These are phyloP conservation scores for Diaporthe sp. DNA, from an alignment of 2,329 filamentous ascomycete genomes.

Conservation along the genomic window DNA sequence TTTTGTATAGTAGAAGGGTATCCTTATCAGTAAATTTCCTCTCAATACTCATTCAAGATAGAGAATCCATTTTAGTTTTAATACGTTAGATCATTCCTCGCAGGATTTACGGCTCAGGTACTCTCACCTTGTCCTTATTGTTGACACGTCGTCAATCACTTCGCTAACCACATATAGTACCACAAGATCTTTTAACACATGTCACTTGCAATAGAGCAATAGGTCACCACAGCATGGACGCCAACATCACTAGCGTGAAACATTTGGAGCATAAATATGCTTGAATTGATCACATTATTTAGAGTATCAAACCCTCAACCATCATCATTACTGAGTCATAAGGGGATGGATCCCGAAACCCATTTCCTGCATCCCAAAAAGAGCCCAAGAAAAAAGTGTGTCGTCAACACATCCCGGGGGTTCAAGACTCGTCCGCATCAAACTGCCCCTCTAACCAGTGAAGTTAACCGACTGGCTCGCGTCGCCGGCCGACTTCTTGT, in stretches of 20 bases:
- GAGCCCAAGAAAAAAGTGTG: neutral
- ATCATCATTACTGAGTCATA: conserved; percentile 29
- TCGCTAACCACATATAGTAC: neutral
- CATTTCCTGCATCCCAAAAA: no score
- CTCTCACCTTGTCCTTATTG: neutral
- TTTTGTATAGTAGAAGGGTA: neutral
- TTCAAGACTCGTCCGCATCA: neutral
- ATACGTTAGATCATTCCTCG: neutral
- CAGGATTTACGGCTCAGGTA: neutral
- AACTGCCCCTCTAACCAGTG: conserved; percentile 43
- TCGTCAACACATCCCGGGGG: neutral
- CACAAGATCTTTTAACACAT: neutral
- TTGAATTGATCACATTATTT: conserved; percentile 21
- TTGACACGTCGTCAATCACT: neutral
- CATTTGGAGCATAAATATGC: neutral
- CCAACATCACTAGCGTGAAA: no score
- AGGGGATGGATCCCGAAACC: neutral
- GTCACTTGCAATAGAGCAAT: neutral
- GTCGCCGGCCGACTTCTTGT: conserved; percentile 53
- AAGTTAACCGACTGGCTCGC: conserved; percentile 55
- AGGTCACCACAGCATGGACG: neutral
- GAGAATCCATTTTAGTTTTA: neutral
- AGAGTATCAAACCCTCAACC: conserved; percentile 36
- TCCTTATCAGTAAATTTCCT: neutral
- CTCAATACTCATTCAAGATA: neutral